Base-by-base conservation (phyloP, 2,329 filamentous ascomycete species). In the Cytospora chrysosperma region DNA sequence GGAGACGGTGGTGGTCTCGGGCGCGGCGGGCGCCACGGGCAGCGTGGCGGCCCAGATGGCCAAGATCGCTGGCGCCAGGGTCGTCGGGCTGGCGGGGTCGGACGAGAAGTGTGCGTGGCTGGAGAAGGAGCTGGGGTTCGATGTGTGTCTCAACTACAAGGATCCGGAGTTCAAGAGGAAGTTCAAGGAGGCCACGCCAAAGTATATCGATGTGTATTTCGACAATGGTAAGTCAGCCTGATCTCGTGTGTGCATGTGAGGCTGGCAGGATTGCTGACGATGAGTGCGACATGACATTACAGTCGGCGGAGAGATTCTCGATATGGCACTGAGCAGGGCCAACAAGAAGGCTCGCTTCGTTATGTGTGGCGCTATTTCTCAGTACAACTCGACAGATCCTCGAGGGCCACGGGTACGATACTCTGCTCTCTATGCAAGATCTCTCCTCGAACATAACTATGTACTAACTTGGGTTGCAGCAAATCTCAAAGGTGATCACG, bases 81-180 rank as follows among this genome's bases (percentile, higher is more conserved):
- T 87, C 1, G 71, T 85, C 28, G 85, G 85, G 2, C 75, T 86
- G 58, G 85, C 84, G 0, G 85, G 85, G 4, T 80, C 76, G 57
- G 76, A 79, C 40, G 82, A 84, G 34, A 88, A 88, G 73, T 83
- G 85, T 69, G 75, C 78, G 56, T 91, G 88, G 82, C 73, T 93
- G 66, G 82, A 78, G 5, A 76, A 83, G 65, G 64, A 66, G 61
- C 76, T 91, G 21, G 88, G 88, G 1, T 89, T 89, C 64, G 88
- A 91, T 70, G 81, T 78, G 8, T 88, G 86, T 0, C 71, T 91
- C 63, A 89, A 91, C 75, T 91, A 91, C 76, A 90, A 90, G 79
- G 82, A 82, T 52, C 68, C 77, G 13, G 83, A 86, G 63, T 91
- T 89, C 71, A 80, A 76, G 70, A 74, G 81, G 67, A 80, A 87